phyloP scores from a whole-genome alignment of 805 yeast species.

The Candida cerambycidarum region DNA sequence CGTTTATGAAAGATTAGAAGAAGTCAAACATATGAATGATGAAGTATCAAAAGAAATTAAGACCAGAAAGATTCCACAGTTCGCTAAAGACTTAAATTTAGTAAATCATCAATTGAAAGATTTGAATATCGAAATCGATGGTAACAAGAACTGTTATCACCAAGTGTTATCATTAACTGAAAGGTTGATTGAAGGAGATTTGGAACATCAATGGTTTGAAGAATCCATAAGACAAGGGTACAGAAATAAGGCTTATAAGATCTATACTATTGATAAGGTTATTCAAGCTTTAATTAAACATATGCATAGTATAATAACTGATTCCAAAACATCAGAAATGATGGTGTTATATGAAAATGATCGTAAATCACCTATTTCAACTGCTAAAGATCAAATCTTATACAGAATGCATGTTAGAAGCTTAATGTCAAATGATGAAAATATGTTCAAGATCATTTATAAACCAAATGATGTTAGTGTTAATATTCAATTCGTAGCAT shows the following conservation, averaged over 20 bases:
- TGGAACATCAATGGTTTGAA: slow-evolving; percentile 94
- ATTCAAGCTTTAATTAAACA: slow-evolving; percentile 74
- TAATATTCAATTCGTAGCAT: slow-evolving; percentile 77
- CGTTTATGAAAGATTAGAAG: slow-evolving; percentile 74
- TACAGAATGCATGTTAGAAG: slow-evolving; percentile 86
- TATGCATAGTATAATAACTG: slow-evolving; percentile 79
- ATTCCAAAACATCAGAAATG: slow-evolving; percentile 76
- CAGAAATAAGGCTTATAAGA: slow-evolving; percentile 86
- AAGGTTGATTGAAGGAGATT: slow-evolving; percentile 78
- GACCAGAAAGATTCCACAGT: slow-evolving; percentile 61
- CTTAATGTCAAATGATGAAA: slow-evolving; percentile 78
- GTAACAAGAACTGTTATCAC: slow-evolving; percentile 62
- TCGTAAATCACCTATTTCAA: slow-evolving; percentile 59
- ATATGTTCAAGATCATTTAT: slow-evolving; percentile 85
- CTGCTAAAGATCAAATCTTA: slow-evolving; percentile 83
- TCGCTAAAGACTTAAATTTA: slow-evolving; percentile 84
- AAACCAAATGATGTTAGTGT: slow-evolving; percentile 53
- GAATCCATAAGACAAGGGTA: slow-evolving; percentile 94
- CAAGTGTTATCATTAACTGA: slow-evolving; percentile 78
- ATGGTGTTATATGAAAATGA: slow-evolving; percentile 81
- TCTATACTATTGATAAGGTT: slow-evolving; percentile 92
- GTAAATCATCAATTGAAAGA: slow-evolving; percentile 79
- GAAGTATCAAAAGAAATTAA: slow-evolving; percentile 73
- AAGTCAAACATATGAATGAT: slow-evolving; percentile 69
- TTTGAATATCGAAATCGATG: slow-evolving; percentile 71